These are phyloP conservation scores for Pichia sp. DNA, from an alignment of 1,139 yeast species.

Conservation along the genomic window DNA sequence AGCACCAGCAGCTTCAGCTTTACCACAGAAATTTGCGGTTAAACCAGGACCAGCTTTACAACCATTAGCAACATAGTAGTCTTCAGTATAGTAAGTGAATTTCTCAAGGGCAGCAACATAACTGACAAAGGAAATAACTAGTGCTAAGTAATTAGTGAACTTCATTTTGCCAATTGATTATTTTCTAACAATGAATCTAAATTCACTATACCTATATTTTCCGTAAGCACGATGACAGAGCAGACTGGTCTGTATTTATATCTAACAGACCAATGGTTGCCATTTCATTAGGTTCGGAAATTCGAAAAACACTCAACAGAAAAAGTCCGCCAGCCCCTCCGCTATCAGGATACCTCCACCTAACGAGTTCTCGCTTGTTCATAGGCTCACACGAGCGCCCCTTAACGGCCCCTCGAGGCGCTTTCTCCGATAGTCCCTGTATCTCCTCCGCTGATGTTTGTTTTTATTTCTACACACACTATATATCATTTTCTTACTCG, in stretches of 20 bases:
- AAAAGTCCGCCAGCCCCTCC: background rate
- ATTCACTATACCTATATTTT: too few species aligned
- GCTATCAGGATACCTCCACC: background rate
- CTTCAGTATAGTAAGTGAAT: conserved; percentile 16
- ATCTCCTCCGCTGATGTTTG: background rate
- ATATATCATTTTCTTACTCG: background rate
- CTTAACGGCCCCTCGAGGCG: background rate
- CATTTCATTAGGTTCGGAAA: too few species aligned
- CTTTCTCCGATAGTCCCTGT: background rate
- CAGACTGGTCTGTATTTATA: background rate
- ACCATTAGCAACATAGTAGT: conserved; percentile 23
- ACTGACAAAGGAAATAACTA: background rate
- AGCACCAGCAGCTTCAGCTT: conserved; percentile 13
- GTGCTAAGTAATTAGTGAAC: background rate
- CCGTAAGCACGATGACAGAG: too few species aligned
- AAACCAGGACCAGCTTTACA: conserved; percentile 31
- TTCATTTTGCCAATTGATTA: background rate
- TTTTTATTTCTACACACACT: background rate
- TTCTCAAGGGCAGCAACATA: background rate
- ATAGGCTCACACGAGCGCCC: background rate
- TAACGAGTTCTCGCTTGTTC: background rate
- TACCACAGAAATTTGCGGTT: conserved; percentile 31
- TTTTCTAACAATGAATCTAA: too few species aligned
- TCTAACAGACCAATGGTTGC: too few species aligned
- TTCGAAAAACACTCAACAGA: background rate